Evolutionary conservation across 306 rosid genomes (phyloP).

Genomic region (Fragaria vesca): DNA sequence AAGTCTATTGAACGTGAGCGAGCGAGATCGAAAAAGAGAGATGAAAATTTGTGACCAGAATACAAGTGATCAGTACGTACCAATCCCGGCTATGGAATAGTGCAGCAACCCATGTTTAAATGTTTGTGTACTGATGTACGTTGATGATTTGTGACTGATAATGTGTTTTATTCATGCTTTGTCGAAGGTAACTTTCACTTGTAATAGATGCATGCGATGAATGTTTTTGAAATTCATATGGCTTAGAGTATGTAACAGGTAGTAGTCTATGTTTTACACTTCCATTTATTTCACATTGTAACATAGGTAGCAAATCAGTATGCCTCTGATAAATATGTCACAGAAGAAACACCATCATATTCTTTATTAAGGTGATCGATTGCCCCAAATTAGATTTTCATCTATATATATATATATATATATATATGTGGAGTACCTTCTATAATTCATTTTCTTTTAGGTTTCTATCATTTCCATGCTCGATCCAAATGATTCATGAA

Average conservation of each 20-base stretch:
- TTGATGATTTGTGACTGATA: neutral
- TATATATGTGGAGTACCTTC: neutral
- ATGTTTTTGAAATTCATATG: neutral
- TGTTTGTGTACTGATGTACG: neutral
- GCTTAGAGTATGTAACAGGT: no score
- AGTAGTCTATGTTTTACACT: neutral
- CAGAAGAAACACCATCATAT: neutral
- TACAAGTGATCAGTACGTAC: neutral
- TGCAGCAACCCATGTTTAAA: neutral
- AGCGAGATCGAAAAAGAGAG: neutral
- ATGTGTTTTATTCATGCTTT: neutral
- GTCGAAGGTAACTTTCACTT: neutral
- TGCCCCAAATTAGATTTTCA: neutral
- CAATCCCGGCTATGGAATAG: neutral
- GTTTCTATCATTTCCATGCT: neutral
- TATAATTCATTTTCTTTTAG: neutral
- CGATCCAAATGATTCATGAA: neutral
- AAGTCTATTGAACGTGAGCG: neutral
- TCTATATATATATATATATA: no score
- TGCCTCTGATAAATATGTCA: neutral
- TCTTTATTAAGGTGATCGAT: neutral
- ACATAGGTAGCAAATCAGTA: neutral
- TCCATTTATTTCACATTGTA: neutral
- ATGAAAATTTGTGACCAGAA: neutral
- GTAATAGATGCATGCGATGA: neutral